Base-by-base conservation (phyloP, 352 stramenopile genomes). In the Pythium phragmitis region DNA sequence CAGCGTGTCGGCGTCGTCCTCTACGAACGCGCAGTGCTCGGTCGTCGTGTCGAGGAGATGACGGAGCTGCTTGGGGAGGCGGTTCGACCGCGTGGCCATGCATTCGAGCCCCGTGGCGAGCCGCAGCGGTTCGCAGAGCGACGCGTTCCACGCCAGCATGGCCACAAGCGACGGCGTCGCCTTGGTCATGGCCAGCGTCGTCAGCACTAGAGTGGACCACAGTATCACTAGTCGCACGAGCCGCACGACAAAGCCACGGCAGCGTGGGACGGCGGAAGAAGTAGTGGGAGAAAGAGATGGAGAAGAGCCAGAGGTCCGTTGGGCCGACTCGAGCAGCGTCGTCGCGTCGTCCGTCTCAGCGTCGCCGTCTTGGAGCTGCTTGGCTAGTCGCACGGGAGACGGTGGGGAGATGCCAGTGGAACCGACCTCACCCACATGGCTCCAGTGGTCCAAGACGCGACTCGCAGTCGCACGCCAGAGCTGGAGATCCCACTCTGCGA, bases 131-230 rank as follows among this genome's bases (percentile, higher is more conserved):
- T 88, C 80, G 41, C 69, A 79, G 37, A 89, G 70, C 23, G 80
- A 73, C 23, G 76, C 65, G 42, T 89, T 89, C 43, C 80, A 68
- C 13, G 73, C 80, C n/a, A 87, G 69, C 48, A 86, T 63, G 8
- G 77, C 80, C 28, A 87, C 74, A 6, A 83, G 65, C 30, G 80
- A 85, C 21, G 78, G 77, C 13, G 74, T 52, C 19, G 69, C 48
- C 52, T 68, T 80, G 16, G 73, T 57, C 21, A 85, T 14, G 19
- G 14, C 37, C 1, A 83, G 36, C 4, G 76, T 83, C 19, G 52
- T 21, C 2, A 57, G 48, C 12, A 80, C 33, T 1, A 69, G 14
- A 70, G 53, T 28, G 33, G 21, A 33, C 57, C 50, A 65, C 23
- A 70, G 49, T 33, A 48, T 14, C 17, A 70, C 7, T 2, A 70